phyloP scores from a whole-genome alignment of 768 basidiomycete genomes.

The Leccinum arenicola region DNA sequence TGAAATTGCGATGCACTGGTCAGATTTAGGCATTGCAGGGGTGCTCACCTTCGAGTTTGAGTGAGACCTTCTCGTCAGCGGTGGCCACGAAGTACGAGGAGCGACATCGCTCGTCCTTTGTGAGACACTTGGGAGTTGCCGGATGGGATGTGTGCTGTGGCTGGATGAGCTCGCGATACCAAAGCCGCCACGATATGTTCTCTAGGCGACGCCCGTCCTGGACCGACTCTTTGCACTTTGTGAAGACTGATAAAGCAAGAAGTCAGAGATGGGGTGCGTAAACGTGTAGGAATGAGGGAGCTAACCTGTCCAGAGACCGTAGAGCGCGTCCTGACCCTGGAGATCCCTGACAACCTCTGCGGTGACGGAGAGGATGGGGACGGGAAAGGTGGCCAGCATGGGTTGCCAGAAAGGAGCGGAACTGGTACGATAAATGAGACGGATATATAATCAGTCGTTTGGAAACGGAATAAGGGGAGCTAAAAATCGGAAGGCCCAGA shows the following conservation, averaged over 20 bases:
- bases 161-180: conserved; percentile 62
- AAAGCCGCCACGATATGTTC: conserved; percentile 86
- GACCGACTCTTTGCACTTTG: conserved; percentile 77
- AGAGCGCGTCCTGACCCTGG: conserved; percentile 65
- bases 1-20: conserved; percentile 12
- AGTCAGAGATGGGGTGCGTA: not conserved
- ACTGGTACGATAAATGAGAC: conserved; percentile 9
- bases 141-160: conserved; percentile 28
- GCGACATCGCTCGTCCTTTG: conserved; percentile 21
- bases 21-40: conserved; percentile 10
- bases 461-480: conserved; percentile 13
- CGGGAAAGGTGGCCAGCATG: conserved; percentile 55
- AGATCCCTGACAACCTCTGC: conserved; percentile 66
- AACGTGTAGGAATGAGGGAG: not conserved
- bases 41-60: conserved; percentile 16
- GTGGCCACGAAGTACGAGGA: conserved; percentile 28
- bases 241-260: conserved; percentile 56
- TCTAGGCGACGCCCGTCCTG: conserved; percentile 81
- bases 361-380: conserved; percentile 64
- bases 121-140: conserved; percentile 26
- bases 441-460: conserved; percentile 21
- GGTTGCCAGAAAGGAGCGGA: conserved; percentile 14
- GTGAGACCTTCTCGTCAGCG: conserved; percentile 13
- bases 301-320: conserved; percentile 66
- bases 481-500: conserved; percentile 13